Conservation (phyloP, 1,139 yeast genomes). For the Candida smagusa region DNA sequence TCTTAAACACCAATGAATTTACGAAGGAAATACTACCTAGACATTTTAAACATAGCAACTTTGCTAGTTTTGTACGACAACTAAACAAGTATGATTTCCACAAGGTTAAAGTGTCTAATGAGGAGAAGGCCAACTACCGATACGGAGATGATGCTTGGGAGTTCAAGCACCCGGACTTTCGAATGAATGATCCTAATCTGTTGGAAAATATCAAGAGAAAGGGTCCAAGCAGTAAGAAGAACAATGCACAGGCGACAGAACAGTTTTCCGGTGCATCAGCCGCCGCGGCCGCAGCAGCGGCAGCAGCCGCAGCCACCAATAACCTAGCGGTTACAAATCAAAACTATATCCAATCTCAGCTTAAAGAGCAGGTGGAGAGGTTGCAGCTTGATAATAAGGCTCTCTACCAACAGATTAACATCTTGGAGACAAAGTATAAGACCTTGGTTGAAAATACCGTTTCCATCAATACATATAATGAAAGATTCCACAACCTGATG, state of each 20-base stretch:
- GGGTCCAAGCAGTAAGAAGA: conserved; percentile 58
- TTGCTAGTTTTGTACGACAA: conserved; percentile 92
- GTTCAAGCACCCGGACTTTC: conserved; percentile 87
- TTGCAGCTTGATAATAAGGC: conserved; percentile 40
- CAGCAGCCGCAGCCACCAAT: conserved; percentile 2
- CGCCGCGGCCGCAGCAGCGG: not conserved
- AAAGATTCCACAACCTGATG: conserved; percentile 52
- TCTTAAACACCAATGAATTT: conserved; percentile 74
- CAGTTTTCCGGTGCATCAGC: conserved; percentile 1
- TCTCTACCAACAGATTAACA: conserved; percentile 41
- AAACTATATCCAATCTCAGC: conserved; percentile 11
- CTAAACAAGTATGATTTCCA: conserved; percentile 65
- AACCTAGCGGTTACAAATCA: conserved; percentile 6
- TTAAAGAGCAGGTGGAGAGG: conserved; percentile 45
- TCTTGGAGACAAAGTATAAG: conserved; percentile 56
- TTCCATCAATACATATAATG: conserved; percentile 53
- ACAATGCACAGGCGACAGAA: conserved; percentile 1
- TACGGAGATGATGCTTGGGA: conserved; percentile 92
- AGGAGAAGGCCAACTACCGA: conserved; percentile 48
- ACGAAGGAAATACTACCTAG: conserved; percentile 29
- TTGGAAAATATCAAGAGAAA: conserved; percentile 79
- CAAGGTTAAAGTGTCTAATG: conserved; percentile 49
- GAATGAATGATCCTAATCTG: conserved; percentile 64
- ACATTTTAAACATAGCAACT: conserved; percentile 91
- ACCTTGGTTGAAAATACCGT: conserved; percentile 61